phyloP scores from a whole-genome alignment of 306 rosid genomes.

The Arachis stenosperma region DNA sequence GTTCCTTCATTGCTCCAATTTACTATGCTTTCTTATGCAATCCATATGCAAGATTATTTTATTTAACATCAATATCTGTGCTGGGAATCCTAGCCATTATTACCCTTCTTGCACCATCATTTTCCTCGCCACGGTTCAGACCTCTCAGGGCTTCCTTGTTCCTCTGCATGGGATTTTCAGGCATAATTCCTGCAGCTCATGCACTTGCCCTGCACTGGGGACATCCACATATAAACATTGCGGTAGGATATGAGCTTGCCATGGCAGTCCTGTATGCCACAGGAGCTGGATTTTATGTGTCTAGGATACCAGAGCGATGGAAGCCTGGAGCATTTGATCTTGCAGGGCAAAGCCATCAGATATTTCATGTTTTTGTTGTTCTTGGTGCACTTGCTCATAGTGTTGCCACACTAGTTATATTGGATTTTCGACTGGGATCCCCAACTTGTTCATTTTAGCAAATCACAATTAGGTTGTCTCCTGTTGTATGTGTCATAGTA shows the following conservation, averaged over 20 bases:
- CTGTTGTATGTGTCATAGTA: slow-evolving; percentile 19
- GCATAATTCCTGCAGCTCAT: slow-evolving; percentile 70
- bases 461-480: not conserved
- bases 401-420: slow-evolving; percentile 61
- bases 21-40: slow-evolving; percentile 75
- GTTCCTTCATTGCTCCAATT: slow-evolving; percentile 79
- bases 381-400: slow-evolving; percentile 75
- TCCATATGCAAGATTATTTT: slow-evolving; percentile 51
- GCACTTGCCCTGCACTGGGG: slow-evolving; percentile 61
- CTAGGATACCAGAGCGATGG: slow-evolving; percentile 80
- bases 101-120: slow-evolving; percentile 61
- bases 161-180: slow-evolving; percentile 81
- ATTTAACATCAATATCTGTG: slow-evolving; percentile 65
- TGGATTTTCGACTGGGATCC: slow-evolving; percentile 60
- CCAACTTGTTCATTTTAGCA: slow-evolving; percentile 55
- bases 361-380: slow-evolving; percentile 82
- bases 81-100: slow-evolving; percentile 58
- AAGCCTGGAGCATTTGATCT: slow-evolving; percentile 80
- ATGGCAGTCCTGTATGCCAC: slow-evolving; percentile 69
- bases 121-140: slow-evolving; percentile 63
- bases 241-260: slow-evolving; percentile 65
- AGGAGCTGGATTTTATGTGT: slow-evolving; percentile 70
- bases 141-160: slow-evolving; percentile 64
- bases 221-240: slow-evolving; percentile 47
- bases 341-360: slow-evolving; percentile 89